Percentiles rank a stretch among this genome's conserved stretches.
Conservation (phyloP, 2,329 filamentous ascomycete genomes). For the Elsinoe arachidis region DNA sequence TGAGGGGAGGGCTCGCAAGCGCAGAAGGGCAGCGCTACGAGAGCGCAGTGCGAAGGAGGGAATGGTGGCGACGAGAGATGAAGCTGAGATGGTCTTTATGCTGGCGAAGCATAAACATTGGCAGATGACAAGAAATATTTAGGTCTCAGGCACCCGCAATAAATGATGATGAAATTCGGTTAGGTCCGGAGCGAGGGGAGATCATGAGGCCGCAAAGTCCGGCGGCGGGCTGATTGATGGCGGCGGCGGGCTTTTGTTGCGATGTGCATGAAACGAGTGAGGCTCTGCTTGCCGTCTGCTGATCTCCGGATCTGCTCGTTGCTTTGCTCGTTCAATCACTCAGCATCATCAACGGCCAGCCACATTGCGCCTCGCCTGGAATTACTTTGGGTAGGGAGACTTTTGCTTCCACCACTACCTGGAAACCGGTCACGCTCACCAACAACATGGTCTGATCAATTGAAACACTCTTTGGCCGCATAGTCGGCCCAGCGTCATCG, state of each 20-base stretch:
- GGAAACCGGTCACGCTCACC: too few species aligned
- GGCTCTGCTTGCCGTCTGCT: not conserved
- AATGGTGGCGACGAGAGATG: constrained; percentile 5
- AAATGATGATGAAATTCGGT: constrained; percentile 8
- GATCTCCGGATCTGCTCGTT: too few species aligned
- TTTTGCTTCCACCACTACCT: not conserved
- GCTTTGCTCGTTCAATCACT: not conserved
- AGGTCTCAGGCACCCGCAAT: constrained; percentile 5
- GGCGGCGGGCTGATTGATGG: not conserved
- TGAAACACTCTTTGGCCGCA: not conserved
- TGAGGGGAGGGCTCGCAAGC: not conserved
- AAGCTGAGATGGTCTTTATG: not conserved
- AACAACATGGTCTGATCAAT: not conserved
- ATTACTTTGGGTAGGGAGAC: not conserved
- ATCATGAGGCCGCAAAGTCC: not conserved
- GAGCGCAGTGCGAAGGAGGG: constrained; percentile 10
- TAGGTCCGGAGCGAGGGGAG: not conserved
- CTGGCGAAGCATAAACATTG: not conserved
- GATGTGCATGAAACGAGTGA: not conserved
- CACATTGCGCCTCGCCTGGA: constrained; percentile 1
- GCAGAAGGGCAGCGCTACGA: not conserved
- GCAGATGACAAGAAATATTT: not conserved
- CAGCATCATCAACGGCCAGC: constrained; percentile 7
- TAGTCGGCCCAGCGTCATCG: constrained; percentile 4
- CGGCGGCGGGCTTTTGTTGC: not conserved